Base-by-base conservation (phyloP, 306 rosid species). In the Cyclanthera cordifolia region DNA sequence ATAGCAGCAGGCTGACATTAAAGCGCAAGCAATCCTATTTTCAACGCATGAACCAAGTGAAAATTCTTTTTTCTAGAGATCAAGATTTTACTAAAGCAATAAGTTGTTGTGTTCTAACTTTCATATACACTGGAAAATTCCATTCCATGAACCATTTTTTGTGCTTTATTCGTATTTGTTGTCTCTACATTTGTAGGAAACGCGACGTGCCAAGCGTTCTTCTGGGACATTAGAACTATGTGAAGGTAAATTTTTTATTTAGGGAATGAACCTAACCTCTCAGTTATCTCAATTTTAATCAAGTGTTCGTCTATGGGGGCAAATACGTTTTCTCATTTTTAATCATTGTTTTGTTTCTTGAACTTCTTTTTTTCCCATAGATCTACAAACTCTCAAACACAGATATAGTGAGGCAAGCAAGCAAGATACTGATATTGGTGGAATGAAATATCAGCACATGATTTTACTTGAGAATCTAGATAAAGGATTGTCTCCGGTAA, bases 391-490 rank as follows among this genome's bases (percentile, higher is more conserved):
- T 25, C 43, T 32, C 61, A 5, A 7, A 41, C 28, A 16, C 50
- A 61, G 50, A 61, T 39, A 41, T 34, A 37, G 43, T 37, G 43
- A 7, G 43, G 43, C 43, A 6, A 37, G 7, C 43, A 11, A 37
- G 43, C 43, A 37, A 37, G 43, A 37, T 55, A 65, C 17, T 1
- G 85, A 78, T 76, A 39, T 87, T 30, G 85, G 84, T 65, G 95
- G 89, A 34, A 70, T 45, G 25, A 74, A 59, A 53, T 77, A 57
- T 3, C 41, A 63, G 21, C 80, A 69, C 52, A 57, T 85, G 86
- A 76, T 92, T 46, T 56, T 87, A 70, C 34, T 92, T 48, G 96
- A 79, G 34, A 92, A 92, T 83, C 78, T 92, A 8, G 92, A 85
- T 72, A 89, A 72, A 66, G 81, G 72, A 5, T 43, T 80, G 47